Percentiles rank a stretch among this genome's conserved stretches.
phyloP scores from a whole-genome alignment of 2,329 filamentous ascomycete species.

The Drechslerella dactyloides region DNA sequence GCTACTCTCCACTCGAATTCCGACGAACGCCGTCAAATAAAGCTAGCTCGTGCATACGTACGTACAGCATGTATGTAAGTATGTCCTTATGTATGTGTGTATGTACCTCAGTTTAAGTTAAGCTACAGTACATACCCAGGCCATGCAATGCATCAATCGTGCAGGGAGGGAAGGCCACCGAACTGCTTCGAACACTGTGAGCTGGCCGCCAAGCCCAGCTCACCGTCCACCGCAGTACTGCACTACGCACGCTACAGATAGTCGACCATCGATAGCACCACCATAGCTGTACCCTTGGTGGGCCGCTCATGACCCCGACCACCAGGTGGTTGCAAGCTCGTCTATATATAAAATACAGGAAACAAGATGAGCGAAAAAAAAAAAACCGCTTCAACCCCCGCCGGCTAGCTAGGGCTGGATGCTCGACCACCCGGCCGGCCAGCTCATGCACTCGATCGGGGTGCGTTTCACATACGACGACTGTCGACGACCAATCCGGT shows the following conservation, averaged over 20 bases:
- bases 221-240: not conserved
- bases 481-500: not conserved
- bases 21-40: not conserved
- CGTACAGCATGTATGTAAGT: not conserved
- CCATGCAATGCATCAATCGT: not conserved
- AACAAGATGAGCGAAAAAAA: no score
- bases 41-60: not conserved
- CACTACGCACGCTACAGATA: not conserved
- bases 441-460: not conserved
- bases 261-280: not conserved
- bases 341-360: no score
- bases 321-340: no score
- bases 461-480: not conserved
- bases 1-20: no score
- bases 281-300: no score
- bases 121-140: not conserved
- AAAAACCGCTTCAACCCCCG: no score
- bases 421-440: no score
- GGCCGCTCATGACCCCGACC: no score
- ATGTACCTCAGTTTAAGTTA: constrained; percentile 2
- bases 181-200: not conserved
- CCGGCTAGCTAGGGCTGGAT: no score
- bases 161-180: no score
- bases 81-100: not conserved
- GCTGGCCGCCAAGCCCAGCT: constrained; percentile 7